Evolutionary conservation across 176 grass and related monocot genomes (phyloP).

Genomic region (Melocanna baccifera): DNA sequence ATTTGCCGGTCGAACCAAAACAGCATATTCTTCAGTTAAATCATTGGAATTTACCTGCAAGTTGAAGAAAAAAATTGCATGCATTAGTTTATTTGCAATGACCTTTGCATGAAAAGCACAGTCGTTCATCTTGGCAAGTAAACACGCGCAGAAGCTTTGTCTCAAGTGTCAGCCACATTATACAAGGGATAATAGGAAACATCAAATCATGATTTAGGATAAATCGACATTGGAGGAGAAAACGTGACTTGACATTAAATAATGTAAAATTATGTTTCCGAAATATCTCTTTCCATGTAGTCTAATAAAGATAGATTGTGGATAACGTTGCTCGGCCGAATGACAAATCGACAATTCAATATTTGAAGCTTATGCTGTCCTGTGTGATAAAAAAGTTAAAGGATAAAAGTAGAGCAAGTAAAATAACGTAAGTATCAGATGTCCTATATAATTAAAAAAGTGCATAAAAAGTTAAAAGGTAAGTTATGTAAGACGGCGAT

Average conservation of each 20-base stretch:
- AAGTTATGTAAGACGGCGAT: too few species aligned
- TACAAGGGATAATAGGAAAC: neutral
- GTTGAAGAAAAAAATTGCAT: neutral
- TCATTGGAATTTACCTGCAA: neutral
- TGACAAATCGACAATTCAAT: neutral
- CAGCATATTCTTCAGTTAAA: neutral
- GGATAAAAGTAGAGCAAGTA: too few species aligned
- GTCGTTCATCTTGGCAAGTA: constrained; percentile 10
- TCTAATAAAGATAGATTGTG: neutral
- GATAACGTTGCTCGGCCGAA: neutral
- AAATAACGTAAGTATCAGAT: too few species aligned
- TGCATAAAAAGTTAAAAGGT: too few species aligned
- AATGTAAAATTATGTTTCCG: neutral
- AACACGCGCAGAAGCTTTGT: neutral
- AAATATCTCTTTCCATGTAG: neutral
- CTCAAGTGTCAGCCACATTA: neutral
- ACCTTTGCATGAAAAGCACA: neutral
- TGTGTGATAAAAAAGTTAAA: too few species aligned
- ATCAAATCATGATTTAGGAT: neutral
- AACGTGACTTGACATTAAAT: neutral
- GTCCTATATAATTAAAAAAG: too few species aligned
- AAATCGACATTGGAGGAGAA: neutral
- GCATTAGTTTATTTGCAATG: neutral
- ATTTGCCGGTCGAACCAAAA: neutral
- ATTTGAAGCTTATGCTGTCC: too few species aligned